These are phyloP conservation scores for Ajuga reptans DNA, from an alignment of 305 asterid species.

Conservation along the genomic window DNA sequence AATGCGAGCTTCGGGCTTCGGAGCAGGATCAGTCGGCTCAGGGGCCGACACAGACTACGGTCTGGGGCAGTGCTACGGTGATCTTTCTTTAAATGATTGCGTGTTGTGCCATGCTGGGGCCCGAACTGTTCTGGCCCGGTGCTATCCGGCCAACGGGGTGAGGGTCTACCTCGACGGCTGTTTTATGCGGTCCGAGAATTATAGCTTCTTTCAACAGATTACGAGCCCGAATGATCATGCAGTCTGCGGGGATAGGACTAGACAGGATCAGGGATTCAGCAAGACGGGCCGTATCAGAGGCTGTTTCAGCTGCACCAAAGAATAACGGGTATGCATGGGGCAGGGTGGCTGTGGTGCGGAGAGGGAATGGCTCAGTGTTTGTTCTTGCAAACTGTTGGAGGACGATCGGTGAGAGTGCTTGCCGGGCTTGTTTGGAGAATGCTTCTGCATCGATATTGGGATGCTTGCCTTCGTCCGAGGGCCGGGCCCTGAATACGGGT, in stretches of 20 bases:
- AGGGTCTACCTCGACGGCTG: constrained; percentile 62
- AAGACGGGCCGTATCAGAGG: constrained; percentile 41
- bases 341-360: constrained; percentile 20
- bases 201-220: constrained; percentile 38
- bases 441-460: constrained; percentile 32
- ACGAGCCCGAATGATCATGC: constrained; percentile 35
- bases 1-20: constrained; percentile 36
- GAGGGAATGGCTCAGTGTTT: constrained; percentile 30
- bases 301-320: constrained; percentile 36
- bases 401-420: constrained; percentile 27
- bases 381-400: constrained; percentile 52
- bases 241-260: constrained; percentile 47
- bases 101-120: constrained; percentile 47
- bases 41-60: constrained; percentile 40
- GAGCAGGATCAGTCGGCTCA: constrained; percentile 32
- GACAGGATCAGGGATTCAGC: constrained; percentile 28
- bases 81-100: constrained; percentile 49
- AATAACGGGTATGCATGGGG: constrained; percentile 45
- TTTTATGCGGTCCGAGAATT: constrained; percentile 50
- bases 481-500: constrained; percentile 49
- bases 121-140: constrained; percentile 44
- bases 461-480: constrained; percentile 50
- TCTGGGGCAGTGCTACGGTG: constrained; percentile 58
- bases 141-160: constrained; percentile 44
- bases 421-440: constrained; percentile 43